Evolutionary conservation across 2,329 filamentous ascomycete species (phyloP), one percentile per base, ranked within the genome.

Genomic region (Exophiala alcalophila): DNA sequence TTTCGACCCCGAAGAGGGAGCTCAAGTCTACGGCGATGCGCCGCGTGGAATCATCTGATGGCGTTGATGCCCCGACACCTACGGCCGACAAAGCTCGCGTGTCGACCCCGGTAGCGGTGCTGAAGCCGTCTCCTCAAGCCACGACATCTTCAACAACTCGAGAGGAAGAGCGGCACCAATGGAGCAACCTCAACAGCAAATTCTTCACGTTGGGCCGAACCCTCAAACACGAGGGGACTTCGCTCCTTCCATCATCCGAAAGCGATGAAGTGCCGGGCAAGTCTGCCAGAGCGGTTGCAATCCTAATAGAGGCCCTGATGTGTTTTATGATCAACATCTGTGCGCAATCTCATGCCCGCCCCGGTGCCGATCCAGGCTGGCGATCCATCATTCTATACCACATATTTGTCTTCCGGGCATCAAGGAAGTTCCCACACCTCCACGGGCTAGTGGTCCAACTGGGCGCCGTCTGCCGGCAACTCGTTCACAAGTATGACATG

Each of bases 251-350:
- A 6, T 16, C 38, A 3, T 26, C 39, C n/a, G 46, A 47, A 59
- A 65, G 23, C 59, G 64, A 40, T 61, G 61, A 10, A 63, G 64
- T 32, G 65, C 61, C 11, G 5, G 33, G 6, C 5, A 32, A 45
- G 20, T 36, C 37, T 20, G 35, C 44, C 11, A 48, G 50, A 30
- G 45, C 47, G 7, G 37, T 56, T 7, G 26, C 51, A 3, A 19
- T 50, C 4, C 14, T 52, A 14, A 61, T 71, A 21, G 70, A 73
- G 50, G 65, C 67, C 8, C 60, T 72, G 28, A 58, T 73, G 27
- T 69, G 67, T 45, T 73, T 71, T 48, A 68, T 71, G 38, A 60
- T 73, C 21, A 67, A 69, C 8, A 70, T 70, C 46, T 62, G 66
- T 30, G 63, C 64, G 11, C 65, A 69, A 33, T 65, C 70, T 31